Percentiles rank a stretch among this genome's conserved stretches.
Evolutionary conservation across 495 filamentous ascomycete species (phyloP).

Genomic region (Neurospora sp.): DNA sequence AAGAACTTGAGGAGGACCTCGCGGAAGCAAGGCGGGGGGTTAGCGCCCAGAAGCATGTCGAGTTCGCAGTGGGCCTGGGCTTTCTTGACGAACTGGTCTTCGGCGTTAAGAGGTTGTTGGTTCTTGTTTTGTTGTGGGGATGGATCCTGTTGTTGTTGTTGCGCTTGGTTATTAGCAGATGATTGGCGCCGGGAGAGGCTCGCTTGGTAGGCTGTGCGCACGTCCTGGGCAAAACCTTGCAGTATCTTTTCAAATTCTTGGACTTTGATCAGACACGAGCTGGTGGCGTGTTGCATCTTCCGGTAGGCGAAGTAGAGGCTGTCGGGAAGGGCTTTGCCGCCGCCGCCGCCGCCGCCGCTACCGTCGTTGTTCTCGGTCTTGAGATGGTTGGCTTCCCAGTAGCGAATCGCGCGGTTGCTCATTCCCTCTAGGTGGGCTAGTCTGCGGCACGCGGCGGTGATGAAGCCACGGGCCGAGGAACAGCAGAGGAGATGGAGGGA

Average conservation of each 20-base stretch:
- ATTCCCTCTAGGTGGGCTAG: conserved; percentile 39
- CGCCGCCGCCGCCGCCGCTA: conserved; percentile 13
- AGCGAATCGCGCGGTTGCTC: conserved; percentile 24
- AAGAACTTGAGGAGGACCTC: conserved; percentile 40
- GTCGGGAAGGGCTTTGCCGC: conserved; percentile 11
- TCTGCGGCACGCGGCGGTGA: conserved; percentile 56
- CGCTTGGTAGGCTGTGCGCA: conserved; percentile 36
- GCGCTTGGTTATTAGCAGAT: conserved; percentile 11
- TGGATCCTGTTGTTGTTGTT: conserved; percentile 7
- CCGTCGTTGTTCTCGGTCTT: conserved; percentile 11
- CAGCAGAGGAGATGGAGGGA: conserved; percentile 61
- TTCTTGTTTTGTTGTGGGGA: background rate
- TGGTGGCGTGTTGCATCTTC: conserved; percentile 33
- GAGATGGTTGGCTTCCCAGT: conserved; percentile 23
- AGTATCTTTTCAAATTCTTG: conserved; percentile 41
- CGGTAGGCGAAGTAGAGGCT: conserved; percentile 37
- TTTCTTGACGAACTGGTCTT: conserved; percentile 28
- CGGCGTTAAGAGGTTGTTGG: conserved; percentile 11
- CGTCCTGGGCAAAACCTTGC: conserved; percentile 27
- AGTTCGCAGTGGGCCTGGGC: conserved; percentile 33
- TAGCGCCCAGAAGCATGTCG: conserved; percentile 35
- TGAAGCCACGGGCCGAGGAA: conserved; percentile 61
- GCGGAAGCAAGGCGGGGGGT: conserved; percentile 37
- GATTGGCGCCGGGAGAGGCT: conserved; percentile 19
- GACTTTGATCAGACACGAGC: conserved; percentile 32